Evolutionary conservation across 148 eudicot genomes (phyloP), one percentile per base, ranked within the genome.

Genomic region (Vaccinium macrocarpon): DNA sequence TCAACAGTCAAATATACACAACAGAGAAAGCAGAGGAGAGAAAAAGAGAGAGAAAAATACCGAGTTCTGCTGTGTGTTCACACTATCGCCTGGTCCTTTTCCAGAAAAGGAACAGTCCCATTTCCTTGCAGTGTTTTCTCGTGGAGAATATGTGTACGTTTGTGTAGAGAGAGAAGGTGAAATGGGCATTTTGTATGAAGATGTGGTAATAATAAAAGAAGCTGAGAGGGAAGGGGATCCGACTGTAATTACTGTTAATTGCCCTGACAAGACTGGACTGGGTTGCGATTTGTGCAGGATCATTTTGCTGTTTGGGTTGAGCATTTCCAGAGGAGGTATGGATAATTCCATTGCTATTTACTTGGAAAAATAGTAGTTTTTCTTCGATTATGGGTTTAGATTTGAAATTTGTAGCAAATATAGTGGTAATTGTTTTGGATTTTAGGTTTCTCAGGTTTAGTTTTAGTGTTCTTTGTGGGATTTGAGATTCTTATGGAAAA

Each of bases 271-370:
- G 38, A 86, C 85, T 53, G 88, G 88, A 18, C 82, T 86, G 53
- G 88, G 88, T 4, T 59, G 88, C 56, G 88, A 86, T 78, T 82
- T 86, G 82, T 86, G 88, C 19, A 86, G 88, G 79, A 66, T 82
- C 48, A 75, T 86, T 6, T 82, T 86, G 85, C 85, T 86, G 25
- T 86, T 78, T 86, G 88, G 88, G 5, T 49, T 86, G 66, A 86
- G 85, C 85, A 86, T 86, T 55, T 74, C 88, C 68, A 86, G 64
- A 76, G 88, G 88, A 86, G 88, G 88, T 86, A 86, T 77, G 29
- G 2, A 10, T 74, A 19, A 23, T 35, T 4, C 52, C 35, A 1
- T 46, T 25, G 38, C 16, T 73, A 25, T 48, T 8, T 46, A 2
- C 32, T 3, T 56, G 6, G 6, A 42, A 3, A 42, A 42, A 42